Conservation (phyloP, 2,329 filamentous ascomycete genomes). For the Beauveria sp. region DNA sequence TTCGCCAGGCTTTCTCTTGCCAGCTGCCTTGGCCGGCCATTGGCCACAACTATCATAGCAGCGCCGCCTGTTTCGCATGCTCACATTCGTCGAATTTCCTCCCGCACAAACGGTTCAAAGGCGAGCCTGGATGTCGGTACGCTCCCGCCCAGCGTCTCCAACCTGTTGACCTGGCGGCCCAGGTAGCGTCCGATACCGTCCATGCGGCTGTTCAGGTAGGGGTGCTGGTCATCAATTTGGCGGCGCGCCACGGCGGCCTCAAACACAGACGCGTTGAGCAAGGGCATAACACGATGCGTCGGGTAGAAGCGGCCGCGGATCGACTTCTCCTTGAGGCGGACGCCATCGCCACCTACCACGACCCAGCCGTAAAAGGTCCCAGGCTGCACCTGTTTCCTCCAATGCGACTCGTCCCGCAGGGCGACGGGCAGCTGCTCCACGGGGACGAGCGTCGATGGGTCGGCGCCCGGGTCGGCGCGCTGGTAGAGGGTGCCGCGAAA, state of each 20-base stretch:
- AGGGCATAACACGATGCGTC: constrained; percentile 43
- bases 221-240: constrained; percentile 35
- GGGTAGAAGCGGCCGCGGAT: constrained; percentile 53
- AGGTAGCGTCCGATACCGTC: constrained; percentile 33
- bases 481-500: constrained; percentile 35
- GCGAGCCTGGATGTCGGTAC: constrained; percentile 29
- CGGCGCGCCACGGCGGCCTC: constrained; percentile 30
- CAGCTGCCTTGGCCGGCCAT: neutral
- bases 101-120: constrained; percentile 29
- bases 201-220: constrained; percentile 47
- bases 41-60: neutral
- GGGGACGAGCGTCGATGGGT: constrained; percentile 21
- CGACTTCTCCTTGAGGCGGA: constrained; percentile 38
- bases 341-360: constrained; percentile 37
- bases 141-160: constrained; percentile 36
- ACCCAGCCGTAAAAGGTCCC: constrained; percentile 29
- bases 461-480: constrained; percentile 22
- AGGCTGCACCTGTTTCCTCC: constrained; percentile 29
- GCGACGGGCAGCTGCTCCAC: constrained; percentile 34
- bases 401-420: constrained; percentile 32
- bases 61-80: neutral
- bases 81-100: constrained; percentile 20
- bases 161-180: constrained; percentile 33
- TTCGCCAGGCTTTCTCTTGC: neutral
- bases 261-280: constrained; percentile 36